Conservation (phyloP, 805 yeast species). For the Yarrowia sp. region DNA sequence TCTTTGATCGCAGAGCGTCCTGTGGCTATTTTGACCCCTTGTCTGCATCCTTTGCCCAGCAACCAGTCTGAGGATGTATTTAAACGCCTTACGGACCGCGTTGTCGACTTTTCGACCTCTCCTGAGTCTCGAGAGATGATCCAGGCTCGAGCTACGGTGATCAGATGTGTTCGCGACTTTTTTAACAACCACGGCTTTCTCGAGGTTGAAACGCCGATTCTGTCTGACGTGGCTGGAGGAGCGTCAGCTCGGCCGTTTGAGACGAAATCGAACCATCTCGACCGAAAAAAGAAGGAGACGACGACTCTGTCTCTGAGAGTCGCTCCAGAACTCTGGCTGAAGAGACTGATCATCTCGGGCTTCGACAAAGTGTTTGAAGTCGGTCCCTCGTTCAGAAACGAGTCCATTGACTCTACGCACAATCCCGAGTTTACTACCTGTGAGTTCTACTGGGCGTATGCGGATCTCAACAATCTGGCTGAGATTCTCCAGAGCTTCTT, state of each 20-base stretch:
- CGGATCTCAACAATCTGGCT: slow-evolving; percentile 66
- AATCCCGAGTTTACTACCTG: slow-evolving; percentile 92
- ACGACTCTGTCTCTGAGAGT: slow-evolving; percentile 61
- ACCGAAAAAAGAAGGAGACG: not conserved
- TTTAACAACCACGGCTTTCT: slow-evolving; percentile 56
- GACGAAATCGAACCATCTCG: slow-evolving; percentile 45
- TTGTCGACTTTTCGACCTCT: slow-evolving; percentile 69
- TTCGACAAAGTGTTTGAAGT: slow-evolving; percentile 84
- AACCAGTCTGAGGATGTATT: slow-evolving; percentile 50
- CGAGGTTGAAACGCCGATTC: slow-evolving; percentile 87
- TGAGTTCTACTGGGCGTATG: slow-evolving; percentile 79
- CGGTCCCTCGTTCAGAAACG: slow-evolving; percentile 78
- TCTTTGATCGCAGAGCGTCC: slow-evolving; percentile 60
- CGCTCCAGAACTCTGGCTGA: slow-evolving; percentile 95
- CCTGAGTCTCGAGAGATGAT: slow-evolving; percentile 48
- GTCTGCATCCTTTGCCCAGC: slow-evolving; percentile 70
- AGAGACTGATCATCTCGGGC: slow-evolving; percentile 77
- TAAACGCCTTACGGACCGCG: slow-evolving; percentile 59
- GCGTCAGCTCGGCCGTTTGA: slow-evolving; percentile 89
- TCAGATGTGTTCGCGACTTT: slow-evolving; percentile 55
- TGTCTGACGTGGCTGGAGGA: slow-evolving; percentile 70
- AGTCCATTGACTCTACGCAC: slow-evolving; percentile 88
- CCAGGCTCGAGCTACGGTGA: slow-evolving; percentile 53
- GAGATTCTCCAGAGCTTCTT: slow-evolving; percentile 59
- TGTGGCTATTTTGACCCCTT: slow-evolving; percentile 59